Percentiles rank a stretch among this genome's conserved stretches.
Conservation (phyloP, 2,329 filamentous ascomycete genomes). For the Whalleya microplaca region DNA sequence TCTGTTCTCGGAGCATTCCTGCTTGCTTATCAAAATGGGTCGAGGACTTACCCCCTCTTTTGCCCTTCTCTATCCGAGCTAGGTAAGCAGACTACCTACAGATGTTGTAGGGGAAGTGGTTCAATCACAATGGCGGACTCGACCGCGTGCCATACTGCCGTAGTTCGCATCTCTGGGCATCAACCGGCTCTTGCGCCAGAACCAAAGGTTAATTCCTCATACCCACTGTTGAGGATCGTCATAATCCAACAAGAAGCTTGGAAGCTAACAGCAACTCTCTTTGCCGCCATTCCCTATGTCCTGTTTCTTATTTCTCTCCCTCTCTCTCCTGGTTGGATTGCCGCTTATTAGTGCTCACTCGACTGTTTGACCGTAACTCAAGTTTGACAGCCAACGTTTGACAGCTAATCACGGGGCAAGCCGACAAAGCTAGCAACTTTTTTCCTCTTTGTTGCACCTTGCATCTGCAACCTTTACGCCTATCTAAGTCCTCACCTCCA, state of each 20-base stretch:
- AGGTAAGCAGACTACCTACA: no score
- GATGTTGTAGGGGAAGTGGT: background rate
- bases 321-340: no score
- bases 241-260: background rate
- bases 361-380: no score
- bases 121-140: constrained; percentile 20
- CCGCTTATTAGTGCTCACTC: no score
- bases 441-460: background rate
- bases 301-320: no score
- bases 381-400: background rate
- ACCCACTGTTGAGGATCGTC: background rate
- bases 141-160: constrained; percentile 18
- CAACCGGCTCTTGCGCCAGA: constrained; percentile 10
- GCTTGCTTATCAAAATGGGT: no score
- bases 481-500: constrained; percentile 16
- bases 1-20: no score
- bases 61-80: no score
- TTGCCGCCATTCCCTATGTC: no score
- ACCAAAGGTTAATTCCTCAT: background rate
- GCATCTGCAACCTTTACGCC: constrained; percentile 4
- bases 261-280: background rate
- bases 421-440: background rate
- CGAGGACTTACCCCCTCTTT: no score
- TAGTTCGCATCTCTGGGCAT: constrained; percentile 9
- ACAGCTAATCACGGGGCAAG: background rate